Conservation (phyloP, 345 rosid genomes). For the Schrenkiella parvula region DNA sequence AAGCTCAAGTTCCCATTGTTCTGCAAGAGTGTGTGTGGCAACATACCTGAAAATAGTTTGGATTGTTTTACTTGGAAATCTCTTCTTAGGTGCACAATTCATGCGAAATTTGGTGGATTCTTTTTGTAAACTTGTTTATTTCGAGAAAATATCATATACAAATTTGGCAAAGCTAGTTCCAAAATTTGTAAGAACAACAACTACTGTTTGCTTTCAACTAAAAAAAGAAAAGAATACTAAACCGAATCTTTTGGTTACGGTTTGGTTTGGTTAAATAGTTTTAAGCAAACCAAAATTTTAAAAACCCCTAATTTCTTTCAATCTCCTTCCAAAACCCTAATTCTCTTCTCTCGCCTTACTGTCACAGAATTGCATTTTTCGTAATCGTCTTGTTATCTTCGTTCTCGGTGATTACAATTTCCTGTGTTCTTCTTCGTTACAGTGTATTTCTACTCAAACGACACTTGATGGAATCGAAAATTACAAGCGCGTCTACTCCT, state of each 20-base stretch:
- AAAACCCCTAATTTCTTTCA: background rate
- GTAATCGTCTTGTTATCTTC: background rate
- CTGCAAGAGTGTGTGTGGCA: background rate
- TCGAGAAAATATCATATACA: background rate
- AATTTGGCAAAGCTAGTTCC: background rate
- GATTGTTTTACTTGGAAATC: background rate
- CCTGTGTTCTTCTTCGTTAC: background rate
- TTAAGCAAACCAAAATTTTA: background rate
- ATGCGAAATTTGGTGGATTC: slow-evolving; percentile 2
- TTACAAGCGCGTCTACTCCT: slow-evolving; percentile 21
- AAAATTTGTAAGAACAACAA: background rate
- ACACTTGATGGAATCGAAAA: slow-evolving; percentile 23
- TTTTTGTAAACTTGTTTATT: background rate
- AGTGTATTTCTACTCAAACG: background rate
- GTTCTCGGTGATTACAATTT: background rate
- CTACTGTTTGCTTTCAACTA: background rate
- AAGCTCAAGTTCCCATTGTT: background rate
- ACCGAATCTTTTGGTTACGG: background rate
- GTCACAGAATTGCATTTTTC: background rate
- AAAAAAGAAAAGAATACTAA: background rate
- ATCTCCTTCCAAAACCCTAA: background rate
- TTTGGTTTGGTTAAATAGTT: background rate
- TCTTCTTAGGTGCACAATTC: background rate
- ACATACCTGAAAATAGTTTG: background rate
- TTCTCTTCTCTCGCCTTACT: background rate